Evolutionary conservation across 176 grass and related monocot genomes (phyloP).

Genomic region (Elymus sibiricus): DNA sequence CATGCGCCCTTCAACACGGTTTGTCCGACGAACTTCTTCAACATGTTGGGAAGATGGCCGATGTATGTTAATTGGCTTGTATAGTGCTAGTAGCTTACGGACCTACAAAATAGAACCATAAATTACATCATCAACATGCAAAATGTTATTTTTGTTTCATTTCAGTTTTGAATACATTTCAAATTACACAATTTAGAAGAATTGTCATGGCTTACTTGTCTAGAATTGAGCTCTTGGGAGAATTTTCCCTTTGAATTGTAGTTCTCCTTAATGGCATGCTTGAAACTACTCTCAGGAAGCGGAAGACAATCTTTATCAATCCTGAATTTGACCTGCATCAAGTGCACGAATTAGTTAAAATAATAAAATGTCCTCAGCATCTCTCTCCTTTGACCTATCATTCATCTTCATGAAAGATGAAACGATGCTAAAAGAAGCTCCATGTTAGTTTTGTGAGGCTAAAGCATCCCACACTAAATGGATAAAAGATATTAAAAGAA

Average conservation of each 20-base stretch:
- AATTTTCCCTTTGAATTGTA: slow-evolving; percentile 62
- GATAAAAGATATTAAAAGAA: background rate
- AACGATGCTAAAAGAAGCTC: background rate
- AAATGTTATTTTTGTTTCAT: background rate
- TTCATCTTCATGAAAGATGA: slow-evolving; percentile 23
- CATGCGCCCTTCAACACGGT: background rate
- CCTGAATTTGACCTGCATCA: slow-evolving; percentile 59
- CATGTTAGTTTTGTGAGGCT: background rate
- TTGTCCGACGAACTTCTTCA: background rate
- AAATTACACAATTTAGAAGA: slow-evolving; percentile 15
- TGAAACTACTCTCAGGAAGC: slow-evolving; percentile 57
- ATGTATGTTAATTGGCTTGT: slow-evolving; percentile 31
- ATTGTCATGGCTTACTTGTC: slow-evolving; percentile 40
- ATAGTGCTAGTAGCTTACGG: slow-evolving; percentile 38
- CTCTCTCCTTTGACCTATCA: background rate
- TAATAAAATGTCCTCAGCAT: background rate
- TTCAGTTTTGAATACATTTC: background rate
- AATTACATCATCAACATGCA: background rate
- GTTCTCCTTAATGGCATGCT: slow-evolving; percentile 64
- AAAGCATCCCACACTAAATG: background rate
- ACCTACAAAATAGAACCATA: slow-evolving; percentile 38
- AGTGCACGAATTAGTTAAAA: slow-evolving; percentile 21
- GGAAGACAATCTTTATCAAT: slow-evolving; percentile 58
- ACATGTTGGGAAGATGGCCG: slow-evolving; percentile 9
- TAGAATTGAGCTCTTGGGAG: slow-evolving; percentile 46